phyloP scores from a whole-genome alignment of 495 filamentous ascomycete genomes.

The Penicillium maclennaniae region DNA sequence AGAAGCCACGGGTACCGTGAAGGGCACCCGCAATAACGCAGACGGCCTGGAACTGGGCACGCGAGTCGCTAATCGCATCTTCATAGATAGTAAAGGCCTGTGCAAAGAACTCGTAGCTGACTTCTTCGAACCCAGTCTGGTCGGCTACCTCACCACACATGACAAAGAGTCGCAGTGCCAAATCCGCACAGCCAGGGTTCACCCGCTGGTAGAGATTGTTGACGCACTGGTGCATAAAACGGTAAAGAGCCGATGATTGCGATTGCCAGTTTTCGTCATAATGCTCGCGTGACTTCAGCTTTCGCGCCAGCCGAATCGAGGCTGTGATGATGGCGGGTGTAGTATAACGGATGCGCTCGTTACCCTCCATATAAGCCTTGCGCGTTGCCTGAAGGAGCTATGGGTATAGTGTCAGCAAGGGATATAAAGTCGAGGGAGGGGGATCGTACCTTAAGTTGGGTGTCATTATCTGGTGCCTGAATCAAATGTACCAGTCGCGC shows the following conservation, averaged over 20 bases:
- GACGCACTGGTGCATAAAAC: slow-evolving; percentile 85
- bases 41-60: slow-evolving; percentile 96
- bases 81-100: slow-evolving; percentile 99
- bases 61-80: slow-evolving; percentile 88
- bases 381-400: slow-evolving; percentile 81
- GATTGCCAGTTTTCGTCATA: slow-evolving; percentile 93
- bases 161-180: slow-evolving; percentile 82
- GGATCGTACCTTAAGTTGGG: slow-evolving; percentile 69
- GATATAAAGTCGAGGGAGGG: background rate
- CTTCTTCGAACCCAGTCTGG: slow-evolving; percentile 88
- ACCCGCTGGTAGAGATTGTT: slow-evolving; percentile 88
- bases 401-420: slow-evolving; percentile 22
- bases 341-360: slow-evolving; percentile 92
- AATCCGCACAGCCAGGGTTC: slow-evolving; percentile 74
- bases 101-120: slow-evolving; percentile 96
- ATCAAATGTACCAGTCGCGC: slow-evolving; percentile 89
- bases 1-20: slow-evolving; percentile 80
- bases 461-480: slow-evolving; percentile 78
- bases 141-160: slow-evolving; percentile 91
- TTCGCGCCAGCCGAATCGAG: slow-evolving; percentile 82
- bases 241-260: slow-evolving; percentile 83
- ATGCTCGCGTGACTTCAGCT: slow-evolving; percentile 87
- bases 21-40: slow-evolving; percentile 89
- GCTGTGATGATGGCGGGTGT: slow-evolving; percentile 90
- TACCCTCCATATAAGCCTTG: slow-evolving; percentile 87